Percentiles rank a stretch among this genome's conserved stretches.
Evolutionary conservation across 2,329 filamentous ascomycete species (phyloP).

Genomic region (Nemania diffusa): DNA sequence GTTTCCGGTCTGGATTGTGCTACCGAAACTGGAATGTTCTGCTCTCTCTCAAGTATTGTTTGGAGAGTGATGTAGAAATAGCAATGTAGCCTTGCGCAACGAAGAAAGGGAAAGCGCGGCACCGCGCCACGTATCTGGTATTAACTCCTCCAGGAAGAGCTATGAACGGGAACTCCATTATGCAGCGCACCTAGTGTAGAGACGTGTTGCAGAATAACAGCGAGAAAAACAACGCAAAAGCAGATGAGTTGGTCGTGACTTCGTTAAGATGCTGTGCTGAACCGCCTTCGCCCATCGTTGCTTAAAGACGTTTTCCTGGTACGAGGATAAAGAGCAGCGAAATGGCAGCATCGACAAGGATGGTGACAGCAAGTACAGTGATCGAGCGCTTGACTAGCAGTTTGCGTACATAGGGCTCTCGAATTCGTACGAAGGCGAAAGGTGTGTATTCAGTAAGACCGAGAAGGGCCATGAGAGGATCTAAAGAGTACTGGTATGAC

Average conservation of each 20-base stretch:
- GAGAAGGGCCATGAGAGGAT: slow-evolving; percentile 88
- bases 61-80: neutral
- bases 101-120: neutral
- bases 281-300: neutral
- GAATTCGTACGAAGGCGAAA: slow-evolving; percentile 87
- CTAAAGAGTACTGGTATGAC: slow-evolving; percentile 95
- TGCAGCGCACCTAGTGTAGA: slow-evolving; percentile 12
- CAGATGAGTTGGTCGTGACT: slow-evolving; percentile 41
- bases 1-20: neutral
- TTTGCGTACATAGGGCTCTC: slow-evolving; percentile 89
- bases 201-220: slow-evolving; percentile 1
- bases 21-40: neutral
- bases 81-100: neutral
- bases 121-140: slow-evolving; percentile 17
- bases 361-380: slow-evolving; percentile 81
- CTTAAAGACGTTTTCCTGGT: slow-evolving; percentile 81
- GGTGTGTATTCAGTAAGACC: slow-evolving; percentile 97
- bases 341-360: slow-evolving; percentile 81
- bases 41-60: neutral
- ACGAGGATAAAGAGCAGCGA: slow-evolving; percentile 94
- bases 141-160: slow-evolving; percentile 18
- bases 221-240: slow-evolving; percentile 18
- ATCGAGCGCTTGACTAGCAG: slow-evolving; percentile 84
- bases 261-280: slow-evolving; percentile 37
- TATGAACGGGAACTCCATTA: slow-evolving; percentile 8